Evolutionary conservation across 169 alveolate species (phyloP).

Genomic region (Eimeria maxima): DNA sequence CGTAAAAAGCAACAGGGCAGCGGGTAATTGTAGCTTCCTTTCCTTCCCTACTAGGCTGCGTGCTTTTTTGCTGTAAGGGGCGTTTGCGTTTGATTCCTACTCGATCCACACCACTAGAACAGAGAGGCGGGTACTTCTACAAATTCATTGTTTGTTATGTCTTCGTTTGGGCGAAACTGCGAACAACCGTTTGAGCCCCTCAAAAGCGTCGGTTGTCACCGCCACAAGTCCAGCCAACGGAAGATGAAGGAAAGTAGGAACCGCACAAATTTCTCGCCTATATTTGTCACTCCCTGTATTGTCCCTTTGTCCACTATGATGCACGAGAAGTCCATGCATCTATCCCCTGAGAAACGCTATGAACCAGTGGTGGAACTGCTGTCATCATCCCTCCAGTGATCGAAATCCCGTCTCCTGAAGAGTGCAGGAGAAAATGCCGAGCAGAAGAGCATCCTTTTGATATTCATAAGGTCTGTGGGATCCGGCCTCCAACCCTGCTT

Average conservation of each 20-base stretch:
- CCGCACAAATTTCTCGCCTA: background rate
- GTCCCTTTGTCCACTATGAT: background rate
- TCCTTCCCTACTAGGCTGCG: no score
- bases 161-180: no score
- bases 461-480: background rate
- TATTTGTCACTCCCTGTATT: background rate
- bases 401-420: background rate
- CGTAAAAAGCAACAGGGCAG: background rate
- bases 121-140: no score
- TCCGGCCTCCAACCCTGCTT: background rate
- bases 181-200: no score
- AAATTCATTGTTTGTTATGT: no score
- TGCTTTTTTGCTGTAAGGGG: background rate
- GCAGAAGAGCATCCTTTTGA: conserved; percentile 39
- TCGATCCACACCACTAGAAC: no score
- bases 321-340: background rate
- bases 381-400: background rate
- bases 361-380: background rate
- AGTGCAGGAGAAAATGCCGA: background rate
- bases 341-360: background rate
- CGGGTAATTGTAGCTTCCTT: background rate
- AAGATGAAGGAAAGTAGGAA: background rate
- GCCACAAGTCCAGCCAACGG: background rate
- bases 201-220: background rate
- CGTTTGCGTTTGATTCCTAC: background rate